phyloP scores from a whole-genome alignment of 306 rosid species.

The Phaseolus lunatus region DNA sequence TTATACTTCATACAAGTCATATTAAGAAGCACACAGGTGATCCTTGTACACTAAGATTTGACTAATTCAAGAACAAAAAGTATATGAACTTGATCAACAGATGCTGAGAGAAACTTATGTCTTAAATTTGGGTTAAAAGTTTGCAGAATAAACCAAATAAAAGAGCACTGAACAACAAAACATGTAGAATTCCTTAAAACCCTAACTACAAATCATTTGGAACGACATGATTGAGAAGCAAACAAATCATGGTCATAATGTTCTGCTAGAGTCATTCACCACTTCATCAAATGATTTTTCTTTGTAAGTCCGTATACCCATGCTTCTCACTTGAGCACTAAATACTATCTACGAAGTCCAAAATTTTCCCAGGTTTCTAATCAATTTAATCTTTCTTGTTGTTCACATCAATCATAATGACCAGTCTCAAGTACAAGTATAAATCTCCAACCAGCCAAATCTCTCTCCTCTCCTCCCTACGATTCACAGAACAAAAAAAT shows the following conservation, averaged over 20 bases:
- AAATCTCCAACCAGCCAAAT: not conserved
- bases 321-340: too few species aligned
- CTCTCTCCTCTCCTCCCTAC: not conserved
- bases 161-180: not conserved
- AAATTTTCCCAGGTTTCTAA: not conserved
- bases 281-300: not conserved
- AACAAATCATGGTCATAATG: not conserved
- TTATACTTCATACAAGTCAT: not conserved
- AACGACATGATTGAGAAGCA: not conserved
- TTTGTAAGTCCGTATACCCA: too few species aligned
- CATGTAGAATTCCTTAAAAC: not conserved
- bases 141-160: not conserved
- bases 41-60: not conserved
- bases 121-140: not conserved
- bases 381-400: too few species aligned
- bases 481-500: too few species aligned
- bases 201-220: too few species aligned
- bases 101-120: not conserved
- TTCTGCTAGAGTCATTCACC: not conserved
- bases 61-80: not conserved
- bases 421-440: too few species aligned
- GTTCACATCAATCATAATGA: too few species aligned
- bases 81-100: not conserved
- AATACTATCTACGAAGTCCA: not conserved
- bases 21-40: not conserved